Conservation (phyloP, 2,329 filamentous ascomycete species). For the Dactylellina haptotyla region DNA sequence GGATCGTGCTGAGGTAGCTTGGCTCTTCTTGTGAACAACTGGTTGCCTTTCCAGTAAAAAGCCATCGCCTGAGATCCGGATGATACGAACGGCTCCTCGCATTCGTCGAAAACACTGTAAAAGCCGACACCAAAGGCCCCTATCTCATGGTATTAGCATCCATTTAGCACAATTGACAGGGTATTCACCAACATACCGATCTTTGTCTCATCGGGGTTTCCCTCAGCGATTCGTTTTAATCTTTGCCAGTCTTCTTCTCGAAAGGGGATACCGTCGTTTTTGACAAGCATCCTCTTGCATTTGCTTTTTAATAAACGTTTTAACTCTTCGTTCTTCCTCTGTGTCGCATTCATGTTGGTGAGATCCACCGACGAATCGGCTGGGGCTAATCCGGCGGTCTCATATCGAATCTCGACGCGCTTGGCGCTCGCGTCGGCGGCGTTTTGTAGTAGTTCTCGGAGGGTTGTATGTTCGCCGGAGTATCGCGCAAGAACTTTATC, state of each 20-base stretch:
- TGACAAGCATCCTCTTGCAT: conserved; percentile 83
- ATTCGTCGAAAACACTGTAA: conserved; percentile 98
- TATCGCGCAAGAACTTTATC: conserved; percentile 97
- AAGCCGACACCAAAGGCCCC: conserved; percentile 96
- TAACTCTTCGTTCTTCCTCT: conserved; percentile 55
- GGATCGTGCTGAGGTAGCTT: conserved; percentile 76
- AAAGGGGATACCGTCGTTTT: conserved; percentile 91
- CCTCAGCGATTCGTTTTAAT: conserved; percentile 96
- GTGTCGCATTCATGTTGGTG: conserved; percentile 29
- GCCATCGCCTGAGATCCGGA: conserved; percentile 94
- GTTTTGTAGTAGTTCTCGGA: conserved; percentile 96
- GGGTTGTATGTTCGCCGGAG: conserved; percentile 89
- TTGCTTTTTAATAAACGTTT: conserved; percentile 75
- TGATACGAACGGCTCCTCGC: conserved; percentile 95
- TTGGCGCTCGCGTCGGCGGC: conserved; percentile 95
- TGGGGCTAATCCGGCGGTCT: conserved; percentile 62
- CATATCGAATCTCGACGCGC: conserved; percentile 88
- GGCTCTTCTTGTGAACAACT: conserved; percentile 81
- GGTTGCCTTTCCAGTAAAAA: conserved; percentile 99
- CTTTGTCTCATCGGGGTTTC: conserved; percentile 98
- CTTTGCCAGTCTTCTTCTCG: conserved; percentile 90
- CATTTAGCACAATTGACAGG: not conserved
- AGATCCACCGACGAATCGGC: conserved; percentile 28
- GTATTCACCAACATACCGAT: conserved; percentile 67
- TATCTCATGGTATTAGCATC: conserved; percentile 5